Conservation (phyloP, 2,329 filamentous ascomycete genomes). For the Sarocladiaceae sp. region DNA sequence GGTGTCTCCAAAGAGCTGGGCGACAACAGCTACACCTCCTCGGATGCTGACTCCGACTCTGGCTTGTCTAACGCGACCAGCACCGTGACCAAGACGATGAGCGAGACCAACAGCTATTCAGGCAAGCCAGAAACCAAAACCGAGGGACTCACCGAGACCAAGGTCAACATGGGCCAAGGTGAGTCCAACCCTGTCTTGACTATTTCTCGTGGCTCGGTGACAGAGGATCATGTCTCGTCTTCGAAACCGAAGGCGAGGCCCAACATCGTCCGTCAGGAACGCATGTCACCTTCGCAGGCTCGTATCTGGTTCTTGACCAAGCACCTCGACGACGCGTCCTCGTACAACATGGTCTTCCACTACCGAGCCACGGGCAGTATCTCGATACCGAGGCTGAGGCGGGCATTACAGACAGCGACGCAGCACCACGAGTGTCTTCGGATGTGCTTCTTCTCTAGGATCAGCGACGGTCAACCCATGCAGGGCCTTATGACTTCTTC, state of each 20-base stretch:
- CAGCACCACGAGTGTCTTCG: background rate
- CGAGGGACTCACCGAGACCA: no score
- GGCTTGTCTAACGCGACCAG: no score
- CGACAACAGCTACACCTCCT: no score
- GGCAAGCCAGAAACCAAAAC: no score
- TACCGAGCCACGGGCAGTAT: background rate
- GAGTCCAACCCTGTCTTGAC: no score
- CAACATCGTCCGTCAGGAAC: constrained; percentile 9
- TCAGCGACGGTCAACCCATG: background rate
- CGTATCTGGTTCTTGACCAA: constrained; percentile 13
- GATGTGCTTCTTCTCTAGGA: background rate
- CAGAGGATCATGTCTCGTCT: background rate
- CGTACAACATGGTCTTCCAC: constrained; percentile 13
- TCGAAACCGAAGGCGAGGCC: constrained; percentile 3
- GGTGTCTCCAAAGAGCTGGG: no score
- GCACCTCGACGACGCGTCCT: constrained; percentile 10
- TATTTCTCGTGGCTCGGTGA: no score
- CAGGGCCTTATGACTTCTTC: background rate
- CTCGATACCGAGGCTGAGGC: background rate
- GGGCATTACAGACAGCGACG: background rate
- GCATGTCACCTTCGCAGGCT: constrained; percentile 11
- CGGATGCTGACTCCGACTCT: no score
- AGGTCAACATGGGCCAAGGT: no score
- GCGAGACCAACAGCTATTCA: no score
- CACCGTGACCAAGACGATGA: no score